These are phyloP conservation scores for Rugosomyces carneus DNA, from an alignment of 1,284 basidiomycete species.

Conservation along the genomic window DNA sequence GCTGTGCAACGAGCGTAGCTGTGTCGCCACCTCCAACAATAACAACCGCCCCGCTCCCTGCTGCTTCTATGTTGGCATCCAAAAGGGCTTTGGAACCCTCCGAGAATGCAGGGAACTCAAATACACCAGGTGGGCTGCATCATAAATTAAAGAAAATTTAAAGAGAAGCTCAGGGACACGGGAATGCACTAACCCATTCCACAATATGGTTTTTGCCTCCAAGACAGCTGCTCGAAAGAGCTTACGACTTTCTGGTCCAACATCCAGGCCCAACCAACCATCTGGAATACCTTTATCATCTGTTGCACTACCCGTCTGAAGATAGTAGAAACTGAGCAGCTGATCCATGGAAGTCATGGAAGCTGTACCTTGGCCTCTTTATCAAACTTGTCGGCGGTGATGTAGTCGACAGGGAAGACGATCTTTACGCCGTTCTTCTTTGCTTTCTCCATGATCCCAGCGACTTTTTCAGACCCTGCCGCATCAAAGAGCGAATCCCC, in stretches of 20 bases:
- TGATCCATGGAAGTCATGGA: background rate
- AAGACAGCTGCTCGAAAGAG: slow-evolving; percentile 79
- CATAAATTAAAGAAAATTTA: background rate
- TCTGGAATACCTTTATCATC: slow-evolving; percentile 87
- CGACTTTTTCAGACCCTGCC: slow-evolving; percentile 86
- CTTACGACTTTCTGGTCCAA: slow-evolving; percentile 76
- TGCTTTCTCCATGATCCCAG: slow-evolving; percentile 84
- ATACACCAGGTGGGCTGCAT: slow-evolving; percentile 86
- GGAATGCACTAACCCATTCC: slow-evolving; percentile 81
- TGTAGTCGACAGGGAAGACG: slow-evolving; percentile 93
- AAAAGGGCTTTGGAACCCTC: slow-evolving; percentile 83
- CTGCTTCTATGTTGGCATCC: slow-evolving; percentile 85
- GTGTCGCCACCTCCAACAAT: slow-evolving; percentile 95
- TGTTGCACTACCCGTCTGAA: slow-evolving; percentile 69
- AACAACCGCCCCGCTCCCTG: slow-evolving; percentile 82
- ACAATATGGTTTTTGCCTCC: slow-evolving; percentile 94
- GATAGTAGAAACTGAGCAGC: background rate
- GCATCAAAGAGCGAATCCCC: slow-evolving; percentile 94
- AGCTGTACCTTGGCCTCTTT: slow-evolving; percentile 76
- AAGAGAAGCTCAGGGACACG: background rate
- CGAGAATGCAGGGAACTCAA: slow-evolving; percentile 93
- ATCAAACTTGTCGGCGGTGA: slow-evolving; percentile 93
- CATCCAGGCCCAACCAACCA: slow-evolving; percentile 94
- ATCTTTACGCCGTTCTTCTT: slow-evolving; percentile 92
- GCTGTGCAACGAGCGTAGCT: slow-evolving; percentile 84